Base-by-base conservation (phyloP, 495 filamentous ascomycete species). In the Apodospora peruviana region DNA sequence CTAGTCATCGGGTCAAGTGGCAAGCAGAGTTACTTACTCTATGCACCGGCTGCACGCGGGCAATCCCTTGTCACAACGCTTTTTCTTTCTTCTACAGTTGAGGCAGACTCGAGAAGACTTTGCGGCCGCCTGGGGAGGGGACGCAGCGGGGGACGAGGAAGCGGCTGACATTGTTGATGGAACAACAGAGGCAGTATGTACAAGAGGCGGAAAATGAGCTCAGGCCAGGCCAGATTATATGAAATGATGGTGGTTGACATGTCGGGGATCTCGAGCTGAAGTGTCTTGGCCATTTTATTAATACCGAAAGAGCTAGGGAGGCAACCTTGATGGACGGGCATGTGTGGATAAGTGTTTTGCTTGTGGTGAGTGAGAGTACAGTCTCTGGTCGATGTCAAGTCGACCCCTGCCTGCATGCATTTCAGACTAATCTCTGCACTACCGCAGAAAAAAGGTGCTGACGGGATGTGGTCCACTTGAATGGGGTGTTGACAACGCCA, bases 81-180 rank as follows among this genome's bases (percentile, higher is more conserved):
- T 55, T 48, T 65, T 65, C 18, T 57, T 54, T 12, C 50, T 43
- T 19, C 55, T 42, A 45, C 62, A 65, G 43, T 58, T 57, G 23
- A 62, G 27, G 39, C 62, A 65, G 24, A 57, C 59, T 38, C 56
- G 48, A 3, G 54, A 48, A 16, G 56, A 56, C 53, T 55, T 64
- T 19, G 51, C 29, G 17, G 42, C 40, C 16, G n/a, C 14, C 29
- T 50, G 35, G 21, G 45, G 36, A 9, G 51, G 53, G 22, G 59
- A 56, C 11, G 59, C 7, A 8, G 58, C 43, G 22, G 44, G 45
- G 14, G 61, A 55, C 16, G 50, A 49, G 3, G 62, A 58, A n/a
- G 56, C 37, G 34, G 52, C 47, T 21, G 59, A 65, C 58, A 63
- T 60, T 24, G 11, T 45, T 18, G 44, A 21, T 37, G 18, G 12